phyloP scores from a whole-genome alignment of 2,329 filamentous ascomycete genomes.

The Lecanicillium sp. region DNA sequence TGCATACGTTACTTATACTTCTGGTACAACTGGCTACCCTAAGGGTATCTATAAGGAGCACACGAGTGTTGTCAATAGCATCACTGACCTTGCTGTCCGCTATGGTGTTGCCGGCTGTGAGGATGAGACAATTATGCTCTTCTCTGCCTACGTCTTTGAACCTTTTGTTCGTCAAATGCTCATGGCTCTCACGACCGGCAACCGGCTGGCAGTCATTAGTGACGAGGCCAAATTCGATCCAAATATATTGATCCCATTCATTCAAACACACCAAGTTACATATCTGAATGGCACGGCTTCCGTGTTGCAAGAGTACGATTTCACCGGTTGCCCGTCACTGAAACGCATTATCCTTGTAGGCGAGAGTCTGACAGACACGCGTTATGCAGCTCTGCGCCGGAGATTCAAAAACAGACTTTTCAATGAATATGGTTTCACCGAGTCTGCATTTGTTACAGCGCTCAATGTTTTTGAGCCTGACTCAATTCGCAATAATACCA shows the following conservation, averaged over 20 bases:
- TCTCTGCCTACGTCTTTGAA: too few species aligned
- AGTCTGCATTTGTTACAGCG: constrained; percentile 1
- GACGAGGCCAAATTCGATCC: constrained; percentile 3
- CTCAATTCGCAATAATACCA: not conserved
- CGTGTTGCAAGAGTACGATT: too few species aligned
- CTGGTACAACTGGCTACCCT: constrained; percentile 11
- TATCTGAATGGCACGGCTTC: too few species aligned
- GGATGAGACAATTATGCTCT: not conserved
- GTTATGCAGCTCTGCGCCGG: constrained; percentile 8
- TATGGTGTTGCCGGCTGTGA: too few species aligned
- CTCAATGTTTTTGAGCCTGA: not conserved
- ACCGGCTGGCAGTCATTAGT: constrained; percentile 9
- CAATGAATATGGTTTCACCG: constrained; percentile 14
- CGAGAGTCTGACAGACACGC: too few species aligned
- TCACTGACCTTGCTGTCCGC: not conserved
- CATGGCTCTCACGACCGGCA: constrained; percentile 7
- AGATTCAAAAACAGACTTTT: constrained; percentile 7
- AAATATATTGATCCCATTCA: too few species aligned
- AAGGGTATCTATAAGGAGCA: constrained; percentile 7
- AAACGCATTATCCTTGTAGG: too few species aligned
- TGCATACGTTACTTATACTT: constrained; percentile 12
- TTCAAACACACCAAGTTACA: too few species aligned
- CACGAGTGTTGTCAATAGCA: not conserved
- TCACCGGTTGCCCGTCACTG: too few species aligned
- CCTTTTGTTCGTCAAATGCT: constrained; percentile 12